Conservation (phyloP, 495 filamentous ascomycete species). For the Penicillium flavigenum region DNA sequence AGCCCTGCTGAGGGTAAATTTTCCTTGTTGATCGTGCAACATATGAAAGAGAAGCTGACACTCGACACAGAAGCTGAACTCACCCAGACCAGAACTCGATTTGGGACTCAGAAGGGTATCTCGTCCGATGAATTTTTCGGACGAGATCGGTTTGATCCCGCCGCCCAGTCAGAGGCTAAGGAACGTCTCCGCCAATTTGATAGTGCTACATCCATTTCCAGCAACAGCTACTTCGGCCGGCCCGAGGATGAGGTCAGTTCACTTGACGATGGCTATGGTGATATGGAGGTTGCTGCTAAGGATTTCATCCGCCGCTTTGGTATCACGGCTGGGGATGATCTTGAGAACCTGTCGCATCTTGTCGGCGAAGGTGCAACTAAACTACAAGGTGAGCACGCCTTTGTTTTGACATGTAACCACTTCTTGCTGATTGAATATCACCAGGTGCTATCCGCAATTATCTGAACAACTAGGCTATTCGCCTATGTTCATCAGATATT, state of each 20-base stretch:
- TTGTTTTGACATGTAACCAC: neutral
- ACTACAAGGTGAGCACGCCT: constrained; percentile 63
- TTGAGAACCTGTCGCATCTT: constrained; percentile 80
- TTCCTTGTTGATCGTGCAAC: neutral
- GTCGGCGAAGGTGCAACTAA: constrained; percentile 81
- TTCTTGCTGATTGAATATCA: constrained; percentile 14
- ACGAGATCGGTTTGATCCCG: constrained; percentile 78
- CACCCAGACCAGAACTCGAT: constrained; percentile 44
- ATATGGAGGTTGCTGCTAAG: constrained; percentile 86
- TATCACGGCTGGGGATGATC: constrained; percentile 89
- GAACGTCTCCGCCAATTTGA: constrained; percentile 86
- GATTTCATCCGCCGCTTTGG: constrained; percentile 95
- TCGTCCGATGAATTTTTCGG: constrained; percentile 98
- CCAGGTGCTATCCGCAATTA: constrained; percentile 77
- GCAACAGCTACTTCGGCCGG: constrained; percentile 94
- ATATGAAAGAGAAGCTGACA: constrained; percentile 12
- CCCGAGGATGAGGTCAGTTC: constrained; percentile 65
- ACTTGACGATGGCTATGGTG: constrained; percentile 72
- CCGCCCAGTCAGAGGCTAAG: constrained; percentile 81
- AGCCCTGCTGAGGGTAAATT: constrained; percentile 63
- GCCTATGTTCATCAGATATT: constrained; percentile 13
- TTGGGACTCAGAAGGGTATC: constrained; percentile 91
- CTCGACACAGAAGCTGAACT: constrained; percentile 40
- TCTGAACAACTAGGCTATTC: constrained; percentile 37
- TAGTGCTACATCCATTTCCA: constrained; percentile 86